phyloP scores from a whole-genome alignment of 208 protist genomes.

The Trypanosoma platydactyli region DNA sequence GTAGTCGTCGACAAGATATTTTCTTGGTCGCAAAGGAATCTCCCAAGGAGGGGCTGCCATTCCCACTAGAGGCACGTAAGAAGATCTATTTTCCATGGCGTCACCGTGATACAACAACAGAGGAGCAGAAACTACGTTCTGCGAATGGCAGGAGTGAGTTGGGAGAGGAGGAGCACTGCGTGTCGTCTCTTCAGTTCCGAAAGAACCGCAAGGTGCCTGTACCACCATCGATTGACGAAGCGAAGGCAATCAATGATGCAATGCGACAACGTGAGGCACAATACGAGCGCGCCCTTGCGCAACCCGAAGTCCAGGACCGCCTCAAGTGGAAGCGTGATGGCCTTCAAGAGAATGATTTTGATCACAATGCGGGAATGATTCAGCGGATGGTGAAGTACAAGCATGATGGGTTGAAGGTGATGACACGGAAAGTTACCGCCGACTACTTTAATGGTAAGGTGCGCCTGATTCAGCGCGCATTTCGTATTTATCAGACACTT shows the following conservation, averaged over 20 bases:
- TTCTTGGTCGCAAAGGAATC: constrained; percentile 26
- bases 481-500: constrained; percentile 66
- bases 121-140: background rate
- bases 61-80: constrained; percentile 31
- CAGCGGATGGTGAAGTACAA: constrained; percentile 68
- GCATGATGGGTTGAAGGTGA: constrained; percentile 36
- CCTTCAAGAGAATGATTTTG: constrained; percentile 62
- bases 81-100: constrained; percentile 81
- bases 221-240: constrained; percentile 46
- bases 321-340: constrained; percentile 72
- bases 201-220: constrained; percentile 31
- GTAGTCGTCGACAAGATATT: constrained; percentile 31
- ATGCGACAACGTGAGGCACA: constrained; percentile 38
- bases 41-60: constrained; percentile 36
- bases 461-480: constrained; percentile 66
- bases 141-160: background rate
- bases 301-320: constrained; percentile 56
- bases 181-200: constrained; percentile 52
- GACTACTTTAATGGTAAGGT: constrained; percentile 70
- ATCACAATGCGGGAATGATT: constrained; percentile 84
- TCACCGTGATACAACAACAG: background rate
- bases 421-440: constrained; percentile 45
- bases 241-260: constrained; percentile 55
- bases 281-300: constrained; percentile 31
- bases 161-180: background rate